Percentiles rank a stretch among this genome's conserved stretches.
Conservation (phyloP, 2,329 filamentous ascomycete species). For the Claviceps fusiformis region DNA sequence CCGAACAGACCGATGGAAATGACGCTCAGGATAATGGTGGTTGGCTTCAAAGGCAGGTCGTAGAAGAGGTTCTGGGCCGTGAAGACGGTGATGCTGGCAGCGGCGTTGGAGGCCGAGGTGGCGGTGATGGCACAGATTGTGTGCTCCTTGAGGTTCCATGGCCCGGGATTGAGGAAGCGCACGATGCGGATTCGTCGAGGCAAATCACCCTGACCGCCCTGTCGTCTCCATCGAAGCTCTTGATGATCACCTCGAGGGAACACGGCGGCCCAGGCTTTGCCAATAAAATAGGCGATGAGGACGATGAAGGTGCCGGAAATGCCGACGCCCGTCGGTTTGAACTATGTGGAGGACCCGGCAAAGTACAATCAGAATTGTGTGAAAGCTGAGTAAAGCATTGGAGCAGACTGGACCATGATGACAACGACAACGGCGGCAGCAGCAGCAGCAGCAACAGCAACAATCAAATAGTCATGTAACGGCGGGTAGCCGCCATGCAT, state of each 20-base stretch:
- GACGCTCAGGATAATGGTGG: slow-evolving; percentile 31
- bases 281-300: slow-evolving; percentile 41
- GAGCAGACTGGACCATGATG: neutral
- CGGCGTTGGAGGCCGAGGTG: slow-evolving; percentile 36
- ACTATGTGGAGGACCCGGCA: slow-evolving; percentile 18
- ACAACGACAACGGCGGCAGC: no score
- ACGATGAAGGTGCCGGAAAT: slow-evolving; percentile 43
- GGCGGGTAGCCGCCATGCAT: no score
- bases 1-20: slow-evolving; percentile 43
- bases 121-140: slow-evolving; percentile 39
- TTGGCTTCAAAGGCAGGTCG: slow-evolving; percentile 28
- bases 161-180: slow-evolving; percentile 35
- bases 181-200: slow-evolving; percentile 27
- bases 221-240: slow-evolving; percentile 31
- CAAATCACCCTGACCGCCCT: slow-evolving; percentile 24
- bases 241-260: slow-evolving; percentile 34
- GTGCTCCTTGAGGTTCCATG: slow-evolving; percentile 43
- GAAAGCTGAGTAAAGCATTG: neutral
- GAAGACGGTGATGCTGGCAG: slow-evolving; percentile 21
- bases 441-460: neutral
- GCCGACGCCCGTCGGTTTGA: slow-evolving; percentile 35
- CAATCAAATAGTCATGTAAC: neutral
- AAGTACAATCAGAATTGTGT: neutral
- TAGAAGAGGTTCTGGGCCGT: slow-evolving; percentile 39
- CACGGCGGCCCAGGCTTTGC: slow-evolving; percentile 21